Evolutionary conservation across 345 rosid species (phyloP), one percentile per base, ranked within the genome.

Genomic region (Dipteronia sinensis): DNA sequence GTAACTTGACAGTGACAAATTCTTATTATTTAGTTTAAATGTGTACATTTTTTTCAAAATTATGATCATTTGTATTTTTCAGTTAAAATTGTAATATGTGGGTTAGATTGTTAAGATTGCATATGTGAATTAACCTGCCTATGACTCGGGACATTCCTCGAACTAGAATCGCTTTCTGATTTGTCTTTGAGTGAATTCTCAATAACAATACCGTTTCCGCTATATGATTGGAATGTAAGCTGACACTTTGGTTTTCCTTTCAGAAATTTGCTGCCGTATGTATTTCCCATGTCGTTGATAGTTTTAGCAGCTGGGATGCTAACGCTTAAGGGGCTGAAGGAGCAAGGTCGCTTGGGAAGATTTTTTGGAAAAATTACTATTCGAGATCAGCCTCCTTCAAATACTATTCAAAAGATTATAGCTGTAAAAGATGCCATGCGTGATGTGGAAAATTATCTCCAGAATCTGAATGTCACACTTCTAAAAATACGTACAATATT

Each of bases 301-400:
- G 83, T 89, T 74, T 83, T 91, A 82, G 94, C 96, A 47, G 82
- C 89, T 78, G 85, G 83, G 56, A 95, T 95, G 98, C 89, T 95
- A 67, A 92, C 94, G 15, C 80, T 95, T 19, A 95, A 92, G 85
- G 94, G 98, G 74, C 90, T 95, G 31, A 90, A 89, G 86, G 86
- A 88, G 82, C 99, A 95, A 88, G 98, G 98, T 46, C 98, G 99
- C 77, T 88, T 95, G 59, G 99, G 99, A 69, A 92, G 96, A 85
- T 88, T 79, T 44, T 95, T 92, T 74, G 99, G 98, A 63, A 89
- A 83, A 81, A 83, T 95, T 80, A 93, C 93, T 2, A 91, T 95
- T 73, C 86, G 84, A 76, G 98, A 95, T 86, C 99, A 95, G 82
- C 98, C 98, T 65, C 94, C 99, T 77, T 95, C 99, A 76, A 95